These are phyloP conservation scores for Cephalotrichum gorgonifer DNA, from an alignment of 2,329 filamentous ascomycete genomes.

Conservation along the genomic window DNA sequence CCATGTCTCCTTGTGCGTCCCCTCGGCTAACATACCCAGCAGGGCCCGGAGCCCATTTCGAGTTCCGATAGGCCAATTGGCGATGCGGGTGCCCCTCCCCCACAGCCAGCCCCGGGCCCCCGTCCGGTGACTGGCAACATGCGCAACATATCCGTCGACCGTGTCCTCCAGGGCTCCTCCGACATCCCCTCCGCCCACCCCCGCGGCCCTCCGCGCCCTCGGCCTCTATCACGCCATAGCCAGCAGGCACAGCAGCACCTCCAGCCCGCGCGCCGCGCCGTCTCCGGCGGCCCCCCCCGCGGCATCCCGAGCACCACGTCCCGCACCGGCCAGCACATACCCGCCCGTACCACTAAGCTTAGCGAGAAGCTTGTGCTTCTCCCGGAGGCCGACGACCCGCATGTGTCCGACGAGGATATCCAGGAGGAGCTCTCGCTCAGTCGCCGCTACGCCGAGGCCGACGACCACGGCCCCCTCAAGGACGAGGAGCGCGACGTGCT, in stretches of 20 bases:
- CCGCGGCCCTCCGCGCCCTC: slow-evolving; percentile 52
- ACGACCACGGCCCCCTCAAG: slow-evolving; percentile 53
- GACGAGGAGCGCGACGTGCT: slow-evolving; percentile 59
- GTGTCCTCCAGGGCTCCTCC: slow-evolving; percentile 84
- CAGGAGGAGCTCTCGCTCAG: slow-evolving; percentile 32
- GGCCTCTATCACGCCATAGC: slow-evolving; percentile 19
- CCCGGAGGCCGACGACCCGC: slow-evolving; percentile 65
- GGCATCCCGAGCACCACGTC: slow-evolving; percentile 27
- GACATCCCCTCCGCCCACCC: slow-evolving; percentile 94
- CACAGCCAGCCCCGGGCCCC: background rate
- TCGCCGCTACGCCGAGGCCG: slow-evolving; percentile 33
- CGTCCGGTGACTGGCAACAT: slow-evolving; percentile 35
- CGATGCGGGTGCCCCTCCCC: background rate
- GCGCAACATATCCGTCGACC: slow-evolving; percentile 83
- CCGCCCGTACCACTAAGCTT: slow-evolving; percentile 82
- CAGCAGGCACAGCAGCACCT: slow-evolving; percentile 18
- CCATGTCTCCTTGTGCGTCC: background rate
- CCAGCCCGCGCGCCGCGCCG: slow-evolving; percentile 14
- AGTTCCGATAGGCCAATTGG: background rate
- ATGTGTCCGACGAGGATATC: slow-evolving; percentile 37
- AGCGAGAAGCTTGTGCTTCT: slow-evolving; percentile 95
- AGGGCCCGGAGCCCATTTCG: background rate
- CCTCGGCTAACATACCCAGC: background rate
- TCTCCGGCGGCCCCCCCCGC: slow-evolving; percentile 13
- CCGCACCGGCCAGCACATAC: slow-evolving; percentile 48